These are phyloP conservation scores for Boletus barrowsii DNA, from an alignment of 768 basidiomycete genomes.

Conservation along the genomic window DNA sequence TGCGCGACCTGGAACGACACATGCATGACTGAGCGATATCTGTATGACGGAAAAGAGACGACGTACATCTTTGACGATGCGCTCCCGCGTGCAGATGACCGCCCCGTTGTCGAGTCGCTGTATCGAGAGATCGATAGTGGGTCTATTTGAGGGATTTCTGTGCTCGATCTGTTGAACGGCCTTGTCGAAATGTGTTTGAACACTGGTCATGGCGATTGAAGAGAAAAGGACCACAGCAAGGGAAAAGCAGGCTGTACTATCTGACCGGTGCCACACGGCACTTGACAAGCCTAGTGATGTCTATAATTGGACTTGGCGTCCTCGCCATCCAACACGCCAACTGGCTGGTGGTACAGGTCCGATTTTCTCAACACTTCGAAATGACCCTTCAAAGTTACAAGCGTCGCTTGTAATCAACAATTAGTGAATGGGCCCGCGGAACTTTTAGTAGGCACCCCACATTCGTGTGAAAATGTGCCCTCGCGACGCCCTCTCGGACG, in stretches of 20 bases:
- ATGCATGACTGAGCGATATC: not conserved
- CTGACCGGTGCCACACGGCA: slow-evolving; percentile 7
- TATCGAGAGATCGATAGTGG: slow-evolving; percentile 17
- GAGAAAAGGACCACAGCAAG: slow-evolving; percentile 8
- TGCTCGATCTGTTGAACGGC: slow-evolving; percentile 30
- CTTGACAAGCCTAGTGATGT: not conserved
- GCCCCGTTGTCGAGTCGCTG: slow-evolving; percentile 26
- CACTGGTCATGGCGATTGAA: slow-evolving; percentile 19
- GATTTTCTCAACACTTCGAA: not conserved
- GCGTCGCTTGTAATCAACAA: slow-evolving; percentile 2
- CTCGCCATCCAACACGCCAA: not conserved
- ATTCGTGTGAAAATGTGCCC: slow-evolving; percentile 13
- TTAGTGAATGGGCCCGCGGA: no score
- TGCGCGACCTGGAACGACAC: slow-evolving; percentile 53
- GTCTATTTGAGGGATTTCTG: slow-evolving; percentile 23
- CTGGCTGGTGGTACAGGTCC: not conserved
- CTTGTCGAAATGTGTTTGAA: slow-evolving; percentile 26
- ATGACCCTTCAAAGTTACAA: not conserved
- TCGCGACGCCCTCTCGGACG: not conserved
- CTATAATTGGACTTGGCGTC: slow-evolving; percentile 18
- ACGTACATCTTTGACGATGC: slow-evolving; percentile 26
- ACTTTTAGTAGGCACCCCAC: not conserved
- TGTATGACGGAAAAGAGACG: not conserved
- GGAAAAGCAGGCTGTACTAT: not conserved
- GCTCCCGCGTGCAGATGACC: slow-evolving; percentile 25